Evolutionary conservation across 768 basidiomycete species (phyloP).

Genomic region (Russula brevipes): DNA sequence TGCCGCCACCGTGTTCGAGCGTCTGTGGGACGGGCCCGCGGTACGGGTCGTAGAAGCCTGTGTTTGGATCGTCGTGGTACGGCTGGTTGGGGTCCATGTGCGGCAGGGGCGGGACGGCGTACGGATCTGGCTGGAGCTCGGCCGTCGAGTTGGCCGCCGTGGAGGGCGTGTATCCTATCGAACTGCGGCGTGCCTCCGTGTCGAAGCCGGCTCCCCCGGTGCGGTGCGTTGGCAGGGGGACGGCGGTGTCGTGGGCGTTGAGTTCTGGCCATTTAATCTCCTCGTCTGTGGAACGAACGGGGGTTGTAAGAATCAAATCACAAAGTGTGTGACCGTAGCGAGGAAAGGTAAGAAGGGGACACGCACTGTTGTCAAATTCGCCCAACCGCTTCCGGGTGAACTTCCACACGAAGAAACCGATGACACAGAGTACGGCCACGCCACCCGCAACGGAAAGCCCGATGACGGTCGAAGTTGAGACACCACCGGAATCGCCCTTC

Average conservation of each 20-base stretch:
- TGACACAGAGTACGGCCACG: conserved; percentile 62
- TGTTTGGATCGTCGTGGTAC: conserved; percentile 65
- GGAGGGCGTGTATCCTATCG: conserved; percentile 44
- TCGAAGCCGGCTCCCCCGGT: conserved; percentile 74
- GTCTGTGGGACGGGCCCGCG: conserved; percentile 67
- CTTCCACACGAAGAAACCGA: conserved; percentile 81
- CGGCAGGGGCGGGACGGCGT: conserved; percentile 78
- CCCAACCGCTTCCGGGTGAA: conserved; percentile 71
- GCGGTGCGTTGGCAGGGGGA: conserved; percentile 58
- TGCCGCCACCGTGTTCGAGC: conserved; percentile 41
- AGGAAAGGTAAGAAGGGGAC: not conserved
- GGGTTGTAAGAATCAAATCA: not conserved
- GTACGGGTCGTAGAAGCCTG: conserved; percentile 66
- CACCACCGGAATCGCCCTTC: conserved; percentile 37
- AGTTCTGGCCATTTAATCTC: conserved; percentile 92
- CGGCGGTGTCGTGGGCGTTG: conserved; percentile 49
- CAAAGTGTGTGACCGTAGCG: conserved; percentile 6
- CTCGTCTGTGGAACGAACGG: conserved; percentile 45
- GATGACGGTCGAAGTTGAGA: conserved; percentile 67
- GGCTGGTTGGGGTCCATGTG: conserved; percentile 74
- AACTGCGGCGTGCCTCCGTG: conserved; percentile 49
- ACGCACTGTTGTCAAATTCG: conserved; percentile 72
- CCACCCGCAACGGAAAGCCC: conserved; percentile 81
- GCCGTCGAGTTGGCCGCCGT: conserved; percentile 43
- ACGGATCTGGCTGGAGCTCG: conserved; percentile 56